Percentiles rank a stretch among this genome's conserved stretches.
Conservation (phyloP, 225 moss, liverwort and hornwort species). For the Marchantia polymorpha region DNA sequence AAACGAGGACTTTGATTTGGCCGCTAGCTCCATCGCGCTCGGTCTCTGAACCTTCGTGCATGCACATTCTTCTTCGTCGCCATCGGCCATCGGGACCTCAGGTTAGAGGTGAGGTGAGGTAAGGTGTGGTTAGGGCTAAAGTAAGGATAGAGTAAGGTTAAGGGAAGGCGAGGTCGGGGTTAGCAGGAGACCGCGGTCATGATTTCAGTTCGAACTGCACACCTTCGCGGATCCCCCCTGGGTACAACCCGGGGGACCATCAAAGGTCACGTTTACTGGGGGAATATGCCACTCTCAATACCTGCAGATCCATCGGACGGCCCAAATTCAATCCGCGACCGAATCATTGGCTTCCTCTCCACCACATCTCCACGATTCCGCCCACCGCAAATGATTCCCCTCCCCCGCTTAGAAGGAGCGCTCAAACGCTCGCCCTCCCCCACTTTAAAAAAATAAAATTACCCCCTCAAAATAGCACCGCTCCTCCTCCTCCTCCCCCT, state of each 20-base stretch:
- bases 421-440: too few species aligned
- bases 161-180: background rate
- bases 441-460: too few species aligned
- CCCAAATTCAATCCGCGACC: background rate
- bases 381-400: too few species aligned
- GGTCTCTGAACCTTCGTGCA: background rate
- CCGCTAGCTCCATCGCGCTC: too few species aligned
- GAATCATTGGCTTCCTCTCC: background rate
- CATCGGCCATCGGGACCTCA: background rate
- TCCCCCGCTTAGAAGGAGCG: too few species aligned
- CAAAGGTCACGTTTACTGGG: background rate
- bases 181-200: background rate
- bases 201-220: background rate
- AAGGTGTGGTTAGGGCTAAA: too few species aligned
- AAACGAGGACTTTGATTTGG: too few species aligned
- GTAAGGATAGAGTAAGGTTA: too few species aligned
- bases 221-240: background rate
- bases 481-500: background rate
- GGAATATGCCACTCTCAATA: background rate
- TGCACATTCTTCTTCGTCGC: background rate
- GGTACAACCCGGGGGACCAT: background rate
- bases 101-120: too few species aligned
- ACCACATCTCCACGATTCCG: background rate
- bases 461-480: too few species aligned
- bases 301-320: background rate